These are phyloP conservation scores for Saccharomycopsis capsularis DNA, from an alignment of 805 yeast genomes.

Conservation along the genomic window DNA sequence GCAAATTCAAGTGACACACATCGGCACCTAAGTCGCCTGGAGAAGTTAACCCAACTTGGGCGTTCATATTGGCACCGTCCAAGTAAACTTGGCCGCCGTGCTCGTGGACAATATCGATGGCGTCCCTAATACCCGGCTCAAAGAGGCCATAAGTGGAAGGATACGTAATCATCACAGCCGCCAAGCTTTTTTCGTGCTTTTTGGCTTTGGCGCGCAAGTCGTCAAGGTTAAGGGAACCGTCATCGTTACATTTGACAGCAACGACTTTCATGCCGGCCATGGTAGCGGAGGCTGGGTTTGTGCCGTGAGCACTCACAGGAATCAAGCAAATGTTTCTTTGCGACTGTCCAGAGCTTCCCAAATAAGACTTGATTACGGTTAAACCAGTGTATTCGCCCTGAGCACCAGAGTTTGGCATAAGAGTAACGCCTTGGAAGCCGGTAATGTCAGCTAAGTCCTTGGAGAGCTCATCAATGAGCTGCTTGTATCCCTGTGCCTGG, in stretches of 20 bases:
- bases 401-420: slow-evolving; percentile 97
- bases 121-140: slow-evolving; percentile 82
- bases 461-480: slow-evolving; percentile 70
- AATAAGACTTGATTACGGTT: slow-evolving; percentile 74
- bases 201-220: slow-evolving; percentile 71
- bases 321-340: slow-evolving; percentile 83
- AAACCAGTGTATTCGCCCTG: slow-evolving; percentile 97
- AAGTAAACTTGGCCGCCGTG: slow-evolving; percentile 94
- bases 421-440: slow-evolving; percentile 83
- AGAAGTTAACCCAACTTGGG: slow-evolving; percentile 94
- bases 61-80: slow-evolving; percentile 99
- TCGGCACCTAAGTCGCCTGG: slow-evolving; percentile 98
- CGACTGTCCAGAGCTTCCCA: slow-evolving; percentile 60
- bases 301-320: slow-evolving; percentile 97
- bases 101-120: slow-evolving; percentile 76
- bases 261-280: slow-evolving; percentile 95
- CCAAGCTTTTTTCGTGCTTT: slow-evolving; percentile 61
- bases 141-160: slow-evolving; percentile 97
- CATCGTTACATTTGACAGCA: slow-evolving; percentile 75
- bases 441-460: slow-evolving; percentile 84
- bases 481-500: slow-evolving; percentile 84
- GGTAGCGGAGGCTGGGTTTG: slow-evolving; percentile 97
- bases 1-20: slow-evolving; percentile 94
- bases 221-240: slow-evolving; percentile 79
- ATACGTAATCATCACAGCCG: slow-evolving; percentile 93